Percentiles rank a stretch among this genome's conserved stretches.
These are phyloP conservation scores for Debaryomyces prosopidis DNA, from an alignment of 805 yeast genomes.

Conservation along the genomic window DNA sequence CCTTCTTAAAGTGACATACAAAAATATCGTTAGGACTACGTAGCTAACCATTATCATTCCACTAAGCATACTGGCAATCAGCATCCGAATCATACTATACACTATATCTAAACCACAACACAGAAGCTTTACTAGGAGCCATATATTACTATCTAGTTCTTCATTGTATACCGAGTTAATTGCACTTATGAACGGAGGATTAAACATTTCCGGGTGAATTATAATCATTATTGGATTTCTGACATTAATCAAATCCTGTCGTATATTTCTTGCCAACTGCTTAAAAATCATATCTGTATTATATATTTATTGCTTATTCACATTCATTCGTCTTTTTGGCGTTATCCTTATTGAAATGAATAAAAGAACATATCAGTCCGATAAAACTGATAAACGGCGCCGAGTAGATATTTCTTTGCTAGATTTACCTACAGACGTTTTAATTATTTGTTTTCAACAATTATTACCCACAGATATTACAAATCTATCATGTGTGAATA, in stretches of 20 bases:
- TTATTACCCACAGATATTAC: slow-evolving; percentile 5
- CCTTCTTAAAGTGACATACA: slow-evolving; percentile 11
- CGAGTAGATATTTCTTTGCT: neutral
- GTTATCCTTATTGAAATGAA: neutral
- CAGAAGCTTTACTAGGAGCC: slow-evolving; percentile 6
- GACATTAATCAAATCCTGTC: slow-evolving; percentile 6
- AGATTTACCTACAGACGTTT: slow-evolving; percentile 10
- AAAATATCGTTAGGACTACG: slow-evolving; percentile 12
- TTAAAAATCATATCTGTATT: neutral
- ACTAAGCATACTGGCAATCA: slow-evolving; percentile 12
- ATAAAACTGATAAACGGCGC: neutral
- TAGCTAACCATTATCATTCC: slow-evolving; percentile 12
- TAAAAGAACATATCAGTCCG: neutral
- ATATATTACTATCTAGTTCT: slow-evolving; percentile 1
- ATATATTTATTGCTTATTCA: neutral
- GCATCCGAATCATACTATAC: slow-evolving; percentile 16
- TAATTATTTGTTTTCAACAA: slow-evolving; percentile 5
- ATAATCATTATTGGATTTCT: slow-evolving; percentile 17
- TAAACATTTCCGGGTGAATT: slow-evolving; percentile 21
- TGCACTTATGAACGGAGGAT: slow-evolving; percentile 26
- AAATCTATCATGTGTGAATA: slow-evolving; percentile 16
- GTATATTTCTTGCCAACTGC: slow-evolving; percentile 4
- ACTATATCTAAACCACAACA: slow-evolving; percentile 13
- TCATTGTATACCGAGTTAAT: slow-evolving; percentile 12
- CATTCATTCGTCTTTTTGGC: too few species aligned